Conservation (phyloP, 495 filamentous ascomycete genomes). For the Podospora anserina region DNA sequence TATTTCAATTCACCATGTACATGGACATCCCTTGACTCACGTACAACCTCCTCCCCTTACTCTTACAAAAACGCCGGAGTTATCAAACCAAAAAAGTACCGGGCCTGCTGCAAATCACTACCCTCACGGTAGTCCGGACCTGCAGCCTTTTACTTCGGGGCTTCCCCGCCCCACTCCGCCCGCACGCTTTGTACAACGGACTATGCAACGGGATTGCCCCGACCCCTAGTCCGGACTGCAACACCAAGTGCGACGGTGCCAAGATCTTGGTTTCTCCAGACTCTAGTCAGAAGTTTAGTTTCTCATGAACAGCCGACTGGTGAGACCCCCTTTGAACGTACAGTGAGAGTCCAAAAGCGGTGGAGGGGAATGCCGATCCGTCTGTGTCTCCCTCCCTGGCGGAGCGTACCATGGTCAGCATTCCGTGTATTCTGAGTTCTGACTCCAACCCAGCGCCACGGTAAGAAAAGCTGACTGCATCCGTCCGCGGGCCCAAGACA, state of each 20-base stretch:
- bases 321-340: too few species aligned
- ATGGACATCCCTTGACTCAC: neutral
- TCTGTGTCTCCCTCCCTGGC: neutral
- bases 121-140: constrained; percentile 9
- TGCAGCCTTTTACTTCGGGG: constrained; percentile 4
- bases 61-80: neutral
- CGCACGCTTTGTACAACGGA: neutral
- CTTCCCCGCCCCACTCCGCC: constrained; percentile 11
- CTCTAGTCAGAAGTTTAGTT: neutral
- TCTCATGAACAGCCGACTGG: neutral
- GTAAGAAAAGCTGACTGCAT: neutral
- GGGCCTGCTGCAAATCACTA: neutral
- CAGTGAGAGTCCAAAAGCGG: neutral
- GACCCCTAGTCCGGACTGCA: constrained; percentile 3
- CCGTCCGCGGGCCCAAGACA: neutral
- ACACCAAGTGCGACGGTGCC: neutral
- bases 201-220: neutral
- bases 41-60: neutral
- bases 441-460: neutral
- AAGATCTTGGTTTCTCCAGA: neutral
- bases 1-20: neutral
- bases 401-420: neutral
- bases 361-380: neutral
- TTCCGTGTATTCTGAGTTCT: neutral
- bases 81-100: neutral